Base-by-base conservation (phyloP, 306 rosid species). In the Potentilla sterilis region DNA sequence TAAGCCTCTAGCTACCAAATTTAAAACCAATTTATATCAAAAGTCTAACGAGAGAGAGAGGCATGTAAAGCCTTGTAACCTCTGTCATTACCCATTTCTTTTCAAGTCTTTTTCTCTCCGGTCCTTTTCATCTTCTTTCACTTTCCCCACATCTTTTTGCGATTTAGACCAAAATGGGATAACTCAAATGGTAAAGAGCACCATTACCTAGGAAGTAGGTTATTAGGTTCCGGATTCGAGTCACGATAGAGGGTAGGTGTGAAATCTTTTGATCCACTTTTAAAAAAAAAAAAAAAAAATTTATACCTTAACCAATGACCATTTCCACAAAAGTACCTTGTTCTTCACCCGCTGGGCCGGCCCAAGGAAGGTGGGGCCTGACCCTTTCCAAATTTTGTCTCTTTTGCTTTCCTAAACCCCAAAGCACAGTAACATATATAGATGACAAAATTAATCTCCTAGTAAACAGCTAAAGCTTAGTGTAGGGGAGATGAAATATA, bases 281-380 rank as follows among this genome's bases (percentile, higher is more conserved):
- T n/a, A n/a, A n/a, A n/a, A n/a, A n/a, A n/a, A n/a, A n/a, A n/a
- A n/a, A n/a, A n/a, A n/a, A n/a, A n/a, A n/a, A n/a, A n/a, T n/a
- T n/a, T n/a, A n/a, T n/a, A n/a, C n/a, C n/a, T n/a, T n/a, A n/a
- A n/a, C n/a, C n/a, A n/a, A n/a, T n/a, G n/a, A n/a, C n/a, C n/a
- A n/a, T n/a, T n/a, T n/a, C n/a, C n/a, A n/a, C 10, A 5, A 63
- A 64, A 37, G 24, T 38, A 64, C 83, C 77, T 85, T 81, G 90
- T 84, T 41, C 59, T 35, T 35, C 52, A 78, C 28, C 1, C 3
- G 81, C 61, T 82, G 89, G 90, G 93, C 93, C 93, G 93, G 92
- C 93, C 90, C 89, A 82, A 81, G 71, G 28, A 54, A 57, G 22
- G 81, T 85, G 88, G 84, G 86, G 12, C 74, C 87, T 77, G 18